Evolutionary conservation across 78 protist genomes (phyloP), one percentile per base, ranked within the genome.

Genomic region (Bodo saltans): DNA sequence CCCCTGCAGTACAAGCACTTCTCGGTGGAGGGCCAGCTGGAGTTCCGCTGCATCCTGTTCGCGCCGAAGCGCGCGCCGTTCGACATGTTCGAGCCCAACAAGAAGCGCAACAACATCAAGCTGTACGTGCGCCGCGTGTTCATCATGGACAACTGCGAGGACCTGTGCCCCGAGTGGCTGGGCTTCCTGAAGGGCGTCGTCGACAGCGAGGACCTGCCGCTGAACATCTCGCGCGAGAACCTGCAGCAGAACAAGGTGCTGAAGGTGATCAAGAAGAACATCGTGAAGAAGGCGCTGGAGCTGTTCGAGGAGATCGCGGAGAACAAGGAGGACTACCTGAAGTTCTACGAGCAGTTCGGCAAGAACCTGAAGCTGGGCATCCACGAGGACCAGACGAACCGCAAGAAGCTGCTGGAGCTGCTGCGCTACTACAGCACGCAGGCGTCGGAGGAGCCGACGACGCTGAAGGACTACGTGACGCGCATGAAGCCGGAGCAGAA

Each of bases 51-150:
- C 37, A 70, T 99, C 87, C 94, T 99, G 85, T 99, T 90, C 89
- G 87, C 96, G 30, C 99, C 99, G 67, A 87, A 88, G 90, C 92
- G 98, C 70, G 99, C 99, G 30, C 99, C 99, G 70, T 94, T 97
- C 90, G 99, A 98, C 87, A 75, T 97, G 93, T 97, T 96, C 86
- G 99, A 99, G 90, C 81, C 89, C 41, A 85, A 85, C 83, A 96
- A 97, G 97, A 98, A 96, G 97, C n/a, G n/a, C n/a, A 94, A 93
- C 93, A 96, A 97, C 99, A 95, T 99, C 92, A 98, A 97, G 89
- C 90, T 99, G 79, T 98, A 97, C 92, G 99, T 99, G 70, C 93
- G 97, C 83, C 89, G 99, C 42, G 99, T 99, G 42, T 97, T 99
- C 91, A 98, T 99, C 91, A 96, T 94, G 96, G 99, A 99, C 94